phyloP scores from a whole-genome alignment of 768 basidiomycete genomes.

The Omphalotus guepiniiformis region DNA sequence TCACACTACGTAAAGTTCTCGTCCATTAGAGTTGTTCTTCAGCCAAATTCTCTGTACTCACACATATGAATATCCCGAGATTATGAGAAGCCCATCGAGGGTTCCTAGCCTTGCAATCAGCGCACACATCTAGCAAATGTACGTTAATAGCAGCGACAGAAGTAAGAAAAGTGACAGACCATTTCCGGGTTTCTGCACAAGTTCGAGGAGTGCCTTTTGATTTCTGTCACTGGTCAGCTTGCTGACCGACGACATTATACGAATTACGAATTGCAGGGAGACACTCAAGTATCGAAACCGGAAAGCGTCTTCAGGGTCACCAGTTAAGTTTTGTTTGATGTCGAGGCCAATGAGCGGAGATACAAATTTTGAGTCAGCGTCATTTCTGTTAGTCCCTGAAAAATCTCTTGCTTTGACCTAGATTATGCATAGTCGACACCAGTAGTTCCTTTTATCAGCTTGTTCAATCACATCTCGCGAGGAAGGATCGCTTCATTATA shows the following conservation, averaged over 20 bases:
- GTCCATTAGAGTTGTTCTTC: conserved; percentile 7
- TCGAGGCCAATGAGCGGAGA: no score
- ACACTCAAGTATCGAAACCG: no score
- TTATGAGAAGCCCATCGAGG: conserved; percentile 91
- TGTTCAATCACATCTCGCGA: no score
- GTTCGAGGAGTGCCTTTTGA: conserved; percentile 62
- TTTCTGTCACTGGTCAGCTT: conserved; percentile 65
- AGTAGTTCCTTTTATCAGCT: no score
- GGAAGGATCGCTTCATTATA: no score
- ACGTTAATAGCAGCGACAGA: not conserved
- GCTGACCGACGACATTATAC: conserved; percentile 41
- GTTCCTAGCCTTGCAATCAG: conserved; percentile 84
- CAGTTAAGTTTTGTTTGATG: no score
- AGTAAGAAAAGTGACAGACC: conserved; percentile 39
- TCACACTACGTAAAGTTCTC: conserved; percentile 45
- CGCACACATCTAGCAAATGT: conserved; percentile 77
- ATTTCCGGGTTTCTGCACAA: conserved; percentile 74
- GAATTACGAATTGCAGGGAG: no score
- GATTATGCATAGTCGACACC: no score
- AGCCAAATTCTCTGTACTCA: conserved; percentile 23
- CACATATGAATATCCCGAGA: conserved; percentile 88
- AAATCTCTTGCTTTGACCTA: no score
- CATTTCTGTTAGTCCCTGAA: no score
- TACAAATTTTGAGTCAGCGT: no score
- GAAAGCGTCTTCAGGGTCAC: no score